phyloP scores from a whole-genome alignment of 148 eudicot species.

The Diospyros lotus region DNA sequence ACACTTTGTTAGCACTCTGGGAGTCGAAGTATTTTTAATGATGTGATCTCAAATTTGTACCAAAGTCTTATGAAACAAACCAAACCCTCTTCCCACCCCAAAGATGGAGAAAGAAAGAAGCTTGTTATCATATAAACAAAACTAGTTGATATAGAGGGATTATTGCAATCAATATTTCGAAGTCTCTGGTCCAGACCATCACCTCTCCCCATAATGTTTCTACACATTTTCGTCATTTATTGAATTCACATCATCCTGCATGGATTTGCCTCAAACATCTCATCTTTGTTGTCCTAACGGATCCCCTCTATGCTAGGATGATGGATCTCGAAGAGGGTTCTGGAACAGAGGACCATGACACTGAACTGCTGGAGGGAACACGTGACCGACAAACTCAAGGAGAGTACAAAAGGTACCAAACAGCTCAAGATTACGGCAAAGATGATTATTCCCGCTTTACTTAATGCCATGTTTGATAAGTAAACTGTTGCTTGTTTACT shows the following conservation, averaged over 20 bases:
- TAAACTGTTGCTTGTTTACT: neutral
- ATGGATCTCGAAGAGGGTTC: conserved; percentile 86
- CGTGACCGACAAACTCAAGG: conserved; percentile 15
- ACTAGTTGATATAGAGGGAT: too few relatives aligned
- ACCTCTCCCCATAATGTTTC: neutral
- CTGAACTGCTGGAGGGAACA: conserved; percentile 51
- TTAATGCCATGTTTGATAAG: neutral
- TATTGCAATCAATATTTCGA: too few relatives aligned
- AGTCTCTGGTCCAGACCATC: too few relatives aligned
- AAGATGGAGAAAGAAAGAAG: too few relatives aligned
- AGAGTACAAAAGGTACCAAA: conserved; percentile 37
- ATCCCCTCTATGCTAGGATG: conserved; percentile 38
- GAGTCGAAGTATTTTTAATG: too few relatives aligned
- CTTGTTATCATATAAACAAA: too few relatives aligned
- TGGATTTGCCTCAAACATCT: neutral
- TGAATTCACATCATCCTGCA: neutral
- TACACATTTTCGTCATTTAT: neutral
- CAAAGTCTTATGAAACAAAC: too few relatives aligned
- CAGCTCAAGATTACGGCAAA: neutral
- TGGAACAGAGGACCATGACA: conserved; percentile 68
- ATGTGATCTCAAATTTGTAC: too few relatives aligned
- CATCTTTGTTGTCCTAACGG: conserved; percentile 2
- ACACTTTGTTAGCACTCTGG: too few relatives aligned
- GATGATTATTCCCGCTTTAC: neutral
- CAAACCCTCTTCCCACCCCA: too few relatives aligned